Evolutionary conservation across 2,329 filamentous ascomycete genomes (phyloP).

Genomic region (Fusarium tupiense): DNA sequence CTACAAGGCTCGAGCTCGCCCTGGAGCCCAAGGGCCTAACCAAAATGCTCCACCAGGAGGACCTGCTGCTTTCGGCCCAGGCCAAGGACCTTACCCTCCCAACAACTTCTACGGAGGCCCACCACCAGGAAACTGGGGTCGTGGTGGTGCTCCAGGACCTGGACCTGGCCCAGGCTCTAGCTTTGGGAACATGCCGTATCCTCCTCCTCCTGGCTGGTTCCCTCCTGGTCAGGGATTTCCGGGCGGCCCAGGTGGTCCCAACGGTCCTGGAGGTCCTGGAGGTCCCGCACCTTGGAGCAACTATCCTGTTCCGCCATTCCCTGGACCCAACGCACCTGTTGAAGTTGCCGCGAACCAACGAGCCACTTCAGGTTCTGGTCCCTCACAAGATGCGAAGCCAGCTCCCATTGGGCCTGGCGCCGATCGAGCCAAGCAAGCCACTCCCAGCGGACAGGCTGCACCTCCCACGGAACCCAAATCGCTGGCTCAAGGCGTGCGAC

Average conservation of each 20-base stretch:
- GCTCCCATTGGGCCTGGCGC: slow-evolving; percentile 61
- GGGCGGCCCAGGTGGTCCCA: slow-evolving; percentile 58
- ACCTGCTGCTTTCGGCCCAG: slow-evolving; percentile 54
- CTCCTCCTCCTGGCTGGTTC: slow-evolving; percentile 81
- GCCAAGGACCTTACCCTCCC: slow-evolving; percentile 55
- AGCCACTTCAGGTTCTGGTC: slow-evolving; percentile 60
- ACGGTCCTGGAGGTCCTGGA: slow-evolving; percentile 68
- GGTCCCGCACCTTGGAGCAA: slow-evolving; percentile 69
- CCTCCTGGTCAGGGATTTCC: slow-evolving; percentile 81
- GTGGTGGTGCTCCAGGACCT: slow-evolving; percentile 63
- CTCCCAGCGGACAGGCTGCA: slow-evolving; percentile 56
- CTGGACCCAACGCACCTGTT: slow-evolving; percentile 49
- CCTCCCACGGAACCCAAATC: slow-evolving; percentile 65
- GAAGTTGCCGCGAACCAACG: slow-evolving; percentile 65
- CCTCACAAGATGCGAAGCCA: slow-evolving; percentile 55
- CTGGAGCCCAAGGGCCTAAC: slow-evolving; percentile 46
- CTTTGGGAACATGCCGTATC: slow-evolving; percentile 81
- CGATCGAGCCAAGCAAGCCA: slow-evolving; percentile 59
- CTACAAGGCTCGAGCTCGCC: slow-evolving; percentile 54
- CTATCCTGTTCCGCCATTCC: slow-evolving; percentile 67
- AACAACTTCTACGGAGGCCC: slow-evolving; percentile 60
- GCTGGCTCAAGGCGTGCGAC: slow-evolving; percentile 56
- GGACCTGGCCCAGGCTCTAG: slow-evolving; percentile 65
- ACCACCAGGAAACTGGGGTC: slow-evolving; percentile 65
- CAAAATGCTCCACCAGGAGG: slow-evolving; percentile 50